Evolutionary conservation across 2,329 filamentous ascomycete genomes (phyloP), one percentile per base, ranked within the genome.

Genomic region (Pseudogymnoascus sp.): DNA sequence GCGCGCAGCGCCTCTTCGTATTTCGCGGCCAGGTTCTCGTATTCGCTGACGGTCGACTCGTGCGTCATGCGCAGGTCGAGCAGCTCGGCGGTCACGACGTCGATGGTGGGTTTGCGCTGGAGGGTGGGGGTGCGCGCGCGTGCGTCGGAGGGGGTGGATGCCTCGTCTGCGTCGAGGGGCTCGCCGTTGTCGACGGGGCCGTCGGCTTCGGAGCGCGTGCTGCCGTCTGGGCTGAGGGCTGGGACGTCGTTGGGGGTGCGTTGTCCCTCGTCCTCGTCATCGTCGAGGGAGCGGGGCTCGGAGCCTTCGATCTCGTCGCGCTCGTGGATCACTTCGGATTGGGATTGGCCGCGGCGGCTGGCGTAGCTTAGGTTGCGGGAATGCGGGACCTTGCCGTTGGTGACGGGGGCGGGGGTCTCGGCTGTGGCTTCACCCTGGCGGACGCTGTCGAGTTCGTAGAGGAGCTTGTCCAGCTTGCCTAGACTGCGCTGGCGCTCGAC

Each of bases 401-500:
- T 78, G 62, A 80, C 80, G 13, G 68, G 65, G n/a, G 31, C 31
- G 17, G 56, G 35, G 1, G 53, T 31, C 10, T 74, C 64, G 29
- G 76, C 71, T 26, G 68, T 65, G 4, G 63, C 46, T 29, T 78
- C 75, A 4, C 68, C 65, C 64, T 86, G 81, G 61, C 90, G 87
- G 60, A 91, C 85, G 67, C 88, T 82, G 71, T 97, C 95, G 9
- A 97, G 83, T 72, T 99, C 95, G 69, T 96, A 88, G 0, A 99
- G 83, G 7, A 99, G 83, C 62, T 89, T 96, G 73, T 99, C 95
- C 3, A 99, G 83, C 75, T 97, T 96, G 42, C 95, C 95, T 3
- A 99, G 84, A 73, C 93, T 97, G 65, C 95, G 85, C 75, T 99
- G 95, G 59, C 96, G 90, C 75, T 97, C 93, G 61, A 99, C 87